These are phyloP conservation scores for Aspergillus sp. DNA, from an alignment of 2,329 filamentous ascomycete species.

Conservation along the genomic window DNA sequence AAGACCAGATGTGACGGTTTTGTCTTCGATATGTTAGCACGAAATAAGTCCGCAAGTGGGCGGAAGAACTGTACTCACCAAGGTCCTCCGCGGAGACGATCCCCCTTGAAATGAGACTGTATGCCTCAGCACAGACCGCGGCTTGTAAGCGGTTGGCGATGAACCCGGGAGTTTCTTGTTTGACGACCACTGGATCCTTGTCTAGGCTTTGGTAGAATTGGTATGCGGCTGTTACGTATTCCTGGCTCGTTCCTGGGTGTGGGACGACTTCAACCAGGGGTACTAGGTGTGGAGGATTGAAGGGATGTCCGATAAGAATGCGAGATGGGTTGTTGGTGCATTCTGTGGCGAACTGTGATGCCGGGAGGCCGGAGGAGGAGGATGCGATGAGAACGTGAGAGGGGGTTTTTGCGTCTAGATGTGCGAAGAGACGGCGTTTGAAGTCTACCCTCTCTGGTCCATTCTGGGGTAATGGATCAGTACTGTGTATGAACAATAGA, in stretches of 20 bases:
- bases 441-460: slow-evolving; percentile 17
- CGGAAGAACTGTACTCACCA: not conserved
- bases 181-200: not conserved
- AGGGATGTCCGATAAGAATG: slow-evolving; percentile 12
- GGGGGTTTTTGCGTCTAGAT: slow-evolving; percentile 17
- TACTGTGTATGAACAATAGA: not conserved
- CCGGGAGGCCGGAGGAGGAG: slow-evolving; percentile 15
- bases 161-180: not conserved
- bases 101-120: not conserved
- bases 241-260: not conserved
- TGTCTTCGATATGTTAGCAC: not conserved
- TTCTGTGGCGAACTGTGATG: slow-evolving; percentile 8
- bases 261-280: slow-evolving; percentile 14
- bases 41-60: too few species aligned
- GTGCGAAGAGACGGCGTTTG: slow-evolving; percentile 16
- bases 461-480: slow-evolving; percentile 14
- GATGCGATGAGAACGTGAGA: slow-evolving; percentile 16
- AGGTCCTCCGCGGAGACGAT: not conserved
- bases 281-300: slow-evolving; percentile 14
- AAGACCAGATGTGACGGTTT: not conserved
- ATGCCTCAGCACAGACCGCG: not conserved
- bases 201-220: not conserved
- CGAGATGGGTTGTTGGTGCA: slow-evolving; percentile 9
- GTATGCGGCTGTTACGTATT: not conserved
- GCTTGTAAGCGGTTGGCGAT: not conserved